Evolutionary conservation across 306 rosid genomes (phyloP).

Genomic region (Glycine latifolia): DNA sequence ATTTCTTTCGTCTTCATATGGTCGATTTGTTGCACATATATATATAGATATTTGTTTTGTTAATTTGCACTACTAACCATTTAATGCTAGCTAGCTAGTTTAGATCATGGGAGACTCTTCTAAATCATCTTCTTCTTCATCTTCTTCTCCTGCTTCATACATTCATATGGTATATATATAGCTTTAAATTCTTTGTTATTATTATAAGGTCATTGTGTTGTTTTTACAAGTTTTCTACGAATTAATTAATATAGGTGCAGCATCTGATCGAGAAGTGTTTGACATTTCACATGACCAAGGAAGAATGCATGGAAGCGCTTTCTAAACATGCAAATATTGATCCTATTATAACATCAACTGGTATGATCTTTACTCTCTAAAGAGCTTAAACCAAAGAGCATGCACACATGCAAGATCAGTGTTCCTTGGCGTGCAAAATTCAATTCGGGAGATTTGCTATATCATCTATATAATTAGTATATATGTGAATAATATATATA

Average conservation of each 20-base stretch:
- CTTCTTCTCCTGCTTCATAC: conserved; percentile 83
- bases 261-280: conserved; percentile 95
- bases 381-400: neutral
- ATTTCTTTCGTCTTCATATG: neutral
- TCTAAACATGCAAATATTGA: conserved; percentile 83
- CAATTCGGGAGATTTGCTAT: neutral
- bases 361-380: conserved; percentile 46
- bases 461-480: neutral
- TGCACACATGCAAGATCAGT: neutral
- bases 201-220: neutral
- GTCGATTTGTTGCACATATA: neutral
- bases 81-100: neutral
- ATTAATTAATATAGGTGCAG: conserved; percentile 64
- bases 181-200: neutral
- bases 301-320: conserved; percentile 95
- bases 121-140: neutral
- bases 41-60: neutral
- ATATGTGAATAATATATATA: neutral
- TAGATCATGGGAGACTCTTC: conserved; percentile 69
- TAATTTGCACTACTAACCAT: neutral
- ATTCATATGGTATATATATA: conserved; percentile 72
- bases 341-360: conserved; percentile 89
- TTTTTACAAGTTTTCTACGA: neutral
- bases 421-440: neutral
- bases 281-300: conserved; percentile 82